Evolutionary conservation across 1,284 basidiomycete species (phyloP), one percentile per base, ranked within the genome.

Genomic region (Apiotrichum brassicae): DNA sequence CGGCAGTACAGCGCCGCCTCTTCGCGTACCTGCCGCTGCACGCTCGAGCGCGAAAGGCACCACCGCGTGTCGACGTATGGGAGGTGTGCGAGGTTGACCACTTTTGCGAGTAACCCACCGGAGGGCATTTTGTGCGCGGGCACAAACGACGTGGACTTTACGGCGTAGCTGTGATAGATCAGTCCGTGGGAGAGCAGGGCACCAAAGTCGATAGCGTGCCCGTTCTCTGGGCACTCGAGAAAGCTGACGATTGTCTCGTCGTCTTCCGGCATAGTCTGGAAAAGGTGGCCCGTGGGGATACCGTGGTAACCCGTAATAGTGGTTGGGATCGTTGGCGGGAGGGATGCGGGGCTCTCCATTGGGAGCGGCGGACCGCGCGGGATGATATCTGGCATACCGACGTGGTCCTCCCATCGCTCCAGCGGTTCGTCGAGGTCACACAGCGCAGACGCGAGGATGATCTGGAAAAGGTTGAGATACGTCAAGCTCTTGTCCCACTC

Each of bases 1-100:
- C 44, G 38, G 32, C 28, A 37, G 38, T 40, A 51, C 16, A 51
- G 43, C 6, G 18, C 35, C 14, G 49, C 49, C 39, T 51, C 49
- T 19, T 41, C 36, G 11, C 16, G 18, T 22, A 44, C 36, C 12
- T 25, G 35, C 22, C 22, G 16, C 23, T 20, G 20, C 22, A 41
- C 26, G 11, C 32, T 14, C 13, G 35, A n/a, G 7, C 42, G 28
- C 19, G 42, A 43, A 4, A 42, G 35, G n/a, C 19, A 26, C 28
- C 36, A 33, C 42, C 36, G 36, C 24, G 30, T 33, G 36, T 49
- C 48, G 8, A 18, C 13, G n/a, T 25, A 18, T 30, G 48, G 48
- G 14, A 43, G 22, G 6, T 7, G 18, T 6, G n/a, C 28, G 19
- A 49, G 42, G 4, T 39, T 25, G 22, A 44, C 42, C 4, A 49